Conservation (phyloP, 306 rosid genomes). For the Ceratonia siliqua region DNA sequence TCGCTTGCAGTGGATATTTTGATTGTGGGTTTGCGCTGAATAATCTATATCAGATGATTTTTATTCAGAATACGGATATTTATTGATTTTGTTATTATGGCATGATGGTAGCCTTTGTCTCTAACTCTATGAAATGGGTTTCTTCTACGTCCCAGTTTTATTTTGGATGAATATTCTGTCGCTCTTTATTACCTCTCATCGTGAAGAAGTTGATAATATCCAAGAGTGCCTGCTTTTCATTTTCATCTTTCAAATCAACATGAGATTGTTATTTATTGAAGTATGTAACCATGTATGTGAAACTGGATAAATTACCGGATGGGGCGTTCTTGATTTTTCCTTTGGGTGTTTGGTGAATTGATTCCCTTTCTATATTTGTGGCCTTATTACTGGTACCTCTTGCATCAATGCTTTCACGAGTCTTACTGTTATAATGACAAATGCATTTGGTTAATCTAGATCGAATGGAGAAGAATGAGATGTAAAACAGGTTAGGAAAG, state of each 20-base stretch:
- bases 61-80: not conserved
- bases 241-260: not conserved
- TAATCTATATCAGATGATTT: conserved; percentile 12
- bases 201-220: not conserved
- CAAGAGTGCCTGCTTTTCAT: not conserved
- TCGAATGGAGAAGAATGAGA: conserved; percentile 22
- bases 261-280: conserved; percentile 23
- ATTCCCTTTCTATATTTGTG: conserved; percentile 11
- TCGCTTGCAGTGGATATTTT: conserved; percentile 28
- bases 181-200: conserved; percentile 17
- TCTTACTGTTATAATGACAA: not conserved
- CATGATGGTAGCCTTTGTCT: not conserved
- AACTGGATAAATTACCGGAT: not conserved
- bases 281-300: conserved; percentile 20
- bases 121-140: not conserved
- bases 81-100: conserved; percentile 9
- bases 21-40: conserved; percentile 28
- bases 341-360: conserved; percentile 22
- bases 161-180: conserved; percentile 25
- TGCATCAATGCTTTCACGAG: conserved; percentile 13
- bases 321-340: conserved; percentile 8
- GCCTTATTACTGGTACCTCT: conserved; percentile 28
- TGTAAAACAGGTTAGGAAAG: conserved; percentile 15
- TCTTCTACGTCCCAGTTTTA: not conserved
- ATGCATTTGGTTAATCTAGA: conserved; percentile 11